Evolutionary conservation across 2,329 filamentous ascomycete genomes (phyloP).

Genomic region (Tympanopsis confertula): DNA sequence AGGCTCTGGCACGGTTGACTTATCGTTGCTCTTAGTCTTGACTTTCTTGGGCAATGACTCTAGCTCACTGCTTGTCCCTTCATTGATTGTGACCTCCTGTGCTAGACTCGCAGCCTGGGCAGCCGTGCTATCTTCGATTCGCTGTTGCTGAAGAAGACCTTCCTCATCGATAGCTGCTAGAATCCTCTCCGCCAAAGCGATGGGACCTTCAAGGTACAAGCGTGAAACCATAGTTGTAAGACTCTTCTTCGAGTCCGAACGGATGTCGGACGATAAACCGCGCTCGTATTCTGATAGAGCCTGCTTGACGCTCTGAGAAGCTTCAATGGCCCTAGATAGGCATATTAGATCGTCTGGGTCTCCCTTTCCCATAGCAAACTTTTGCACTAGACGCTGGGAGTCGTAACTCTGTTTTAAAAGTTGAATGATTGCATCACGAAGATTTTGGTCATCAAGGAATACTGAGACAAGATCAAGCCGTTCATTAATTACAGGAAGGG

Average conservation of each 20-base stretch:
- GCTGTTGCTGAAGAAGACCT: constrained; percentile 50
- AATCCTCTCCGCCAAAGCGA: constrained; percentile 43
- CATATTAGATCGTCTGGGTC: constrained; percentile 60
- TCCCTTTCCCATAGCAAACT: constrained; percentile 58
- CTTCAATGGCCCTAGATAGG: constrained; percentile 49
- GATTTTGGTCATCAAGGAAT: constrained; percentile 37
- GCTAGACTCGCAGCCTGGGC: constrained; percentile 44
- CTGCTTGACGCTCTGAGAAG: constrained; percentile 35
- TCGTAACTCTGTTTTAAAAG: constrained; percentile 52
- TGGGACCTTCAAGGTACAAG: constrained; percentile 40
- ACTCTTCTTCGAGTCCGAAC: constrained; percentile 4
- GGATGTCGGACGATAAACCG: not conserved
- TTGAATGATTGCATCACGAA: constrained; percentile 41
- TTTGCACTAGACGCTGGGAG: constrained; percentile 56
- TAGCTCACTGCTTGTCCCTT: constrained; percentile 34
- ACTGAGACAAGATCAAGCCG: constrained; percentile 54
- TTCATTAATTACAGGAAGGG: constrained; percentile 49
- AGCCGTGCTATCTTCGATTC: constrained; percentile 45
- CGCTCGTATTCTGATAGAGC: not conserved
- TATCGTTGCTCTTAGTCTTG: constrained; percentile 9
- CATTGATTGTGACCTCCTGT: constrained; percentile 40
- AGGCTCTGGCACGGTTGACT: constrained; percentile 9
- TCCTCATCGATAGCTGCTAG: constrained; percentile 58
- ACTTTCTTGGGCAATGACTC: constrained; percentile 17
- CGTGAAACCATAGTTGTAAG: constrained; percentile 24